Evolutionary conservation across 208 protist species (phyloP), one percentile per base, ranked within the genome.

Genomic region (Wallacemonas sp.): DNA sequence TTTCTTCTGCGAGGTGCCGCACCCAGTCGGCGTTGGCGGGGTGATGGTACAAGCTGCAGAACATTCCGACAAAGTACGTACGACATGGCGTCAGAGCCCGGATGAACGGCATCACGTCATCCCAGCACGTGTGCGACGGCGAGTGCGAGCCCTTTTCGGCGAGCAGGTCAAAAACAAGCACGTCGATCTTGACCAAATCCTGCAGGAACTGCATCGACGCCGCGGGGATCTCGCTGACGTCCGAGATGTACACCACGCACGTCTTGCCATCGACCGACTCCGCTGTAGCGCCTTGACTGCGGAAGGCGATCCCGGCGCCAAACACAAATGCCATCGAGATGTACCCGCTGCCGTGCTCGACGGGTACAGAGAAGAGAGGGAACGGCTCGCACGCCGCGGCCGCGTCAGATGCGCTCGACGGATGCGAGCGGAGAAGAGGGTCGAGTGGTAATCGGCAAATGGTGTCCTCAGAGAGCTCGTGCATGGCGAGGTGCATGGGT

Each of bases 231-330:
- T 61, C 54, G 54, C 82, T 92, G 12, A 93, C 78, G 66, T 95
- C 89, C 14, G 89, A 95, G 50, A 95, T 82, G 76, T 95, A 95
- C 46, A 87, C 89, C 2, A 91, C 84, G 57, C 89, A 92, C 49
- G 67, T 87, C 20, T 72, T 42, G 44, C 31, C 10, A 3, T 4
- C 42, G 14, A 54, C 61, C 33, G 57, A 14, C 1, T 2, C 57
- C 20, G 10, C n/a, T 25, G 44, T 29, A 44, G 12, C 62, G 25
- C 52, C 23, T 33, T 28, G 57, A 52, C 81, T 94, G 39, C 74
- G 76, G 69, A 92, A 86, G 14, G 81, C 76, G 12, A 74, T 69
- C 54, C 89, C 89, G 42, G 59, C 65, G 28, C 89, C 89, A 81
- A 95, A 95, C 23, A 82, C 89, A 66, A 89, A 95, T 29, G 81